Percentiles rank a stretch among this genome's conserved stretches.
phyloP scores from a whole-genome alignment of 306 rosid species.

The Vicia faba region DNA sequence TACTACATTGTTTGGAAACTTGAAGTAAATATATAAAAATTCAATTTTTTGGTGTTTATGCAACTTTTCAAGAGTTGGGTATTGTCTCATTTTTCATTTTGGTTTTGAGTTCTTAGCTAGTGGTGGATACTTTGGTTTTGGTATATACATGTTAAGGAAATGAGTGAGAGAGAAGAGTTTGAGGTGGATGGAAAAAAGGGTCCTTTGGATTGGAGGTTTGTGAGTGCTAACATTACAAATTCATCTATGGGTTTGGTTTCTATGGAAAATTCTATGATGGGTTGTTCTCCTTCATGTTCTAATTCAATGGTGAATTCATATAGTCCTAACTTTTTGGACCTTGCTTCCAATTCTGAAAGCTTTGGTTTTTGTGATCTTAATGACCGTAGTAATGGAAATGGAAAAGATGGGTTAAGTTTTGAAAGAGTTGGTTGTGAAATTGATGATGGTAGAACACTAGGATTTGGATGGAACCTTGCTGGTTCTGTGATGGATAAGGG shows the following conservation, averaged over 20 bases:
- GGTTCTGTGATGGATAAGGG: conserved; percentile 59
- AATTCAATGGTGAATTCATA: conserved; percentile 69
- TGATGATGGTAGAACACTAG: conserved; percentile 48
- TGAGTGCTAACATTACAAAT: conserved; percentile 54
- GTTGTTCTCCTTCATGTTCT: conserved; percentile 68
- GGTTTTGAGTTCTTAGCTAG: conserved; percentile 23
- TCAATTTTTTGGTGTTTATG: conserved; percentile 35
- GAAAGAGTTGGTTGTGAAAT: conserved; percentile 49
- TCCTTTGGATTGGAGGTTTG: conserved; percentile 77
- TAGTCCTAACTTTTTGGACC: conserved; percentile 64
- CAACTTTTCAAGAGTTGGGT: neutral
- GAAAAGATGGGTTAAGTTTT: conserved; percentile 53
- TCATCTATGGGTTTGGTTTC: conserved; percentile 59
- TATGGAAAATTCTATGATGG: conserved; percentile 50
- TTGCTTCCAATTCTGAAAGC: conserved; percentile 53
- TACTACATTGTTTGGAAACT: conserved; percentile 39
- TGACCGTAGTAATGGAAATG: conserved; percentile 51
- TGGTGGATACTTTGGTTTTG: conserved; percentile 29
- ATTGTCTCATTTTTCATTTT: conserved; percentile 12
- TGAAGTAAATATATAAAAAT: conserved; percentile 14
- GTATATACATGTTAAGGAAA: conserved; percentile 45
- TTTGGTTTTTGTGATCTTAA: conserved; percentile 59
- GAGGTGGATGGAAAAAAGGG: conserved; percentile 69
- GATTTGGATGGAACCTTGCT: conserved; percentile 64
- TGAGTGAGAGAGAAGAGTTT: conserved; percentile 69